These are phyloP conservation scores for Microsporum ferrugineum DNA, from an alignment of 2,329 filamentous ascomycete genomes.

Conservation along the genomic window DNA sequence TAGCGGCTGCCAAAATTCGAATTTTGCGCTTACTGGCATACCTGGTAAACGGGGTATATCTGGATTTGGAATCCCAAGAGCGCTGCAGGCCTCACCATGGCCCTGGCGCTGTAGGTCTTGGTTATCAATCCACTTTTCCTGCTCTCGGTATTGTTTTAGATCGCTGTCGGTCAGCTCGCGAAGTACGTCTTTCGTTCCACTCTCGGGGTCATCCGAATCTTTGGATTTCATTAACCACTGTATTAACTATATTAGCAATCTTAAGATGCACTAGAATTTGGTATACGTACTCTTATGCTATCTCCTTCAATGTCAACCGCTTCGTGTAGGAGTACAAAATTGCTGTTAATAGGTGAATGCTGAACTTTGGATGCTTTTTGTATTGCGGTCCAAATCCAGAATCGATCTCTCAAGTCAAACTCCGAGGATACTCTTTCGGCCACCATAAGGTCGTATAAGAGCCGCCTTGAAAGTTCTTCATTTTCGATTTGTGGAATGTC, in stretches of 20 bases:
- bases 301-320: not conserved
- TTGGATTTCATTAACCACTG: not conserved
- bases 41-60: not conserved
- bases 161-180: not conserved
- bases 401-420: not conserved
- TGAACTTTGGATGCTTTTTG: not conserved
- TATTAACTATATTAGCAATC: not conserved
- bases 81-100: not conserved
- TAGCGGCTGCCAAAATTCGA: slow-evolving; percentile 3
- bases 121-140: slow-evolving; percentile 1
- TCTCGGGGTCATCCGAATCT: not conserved
- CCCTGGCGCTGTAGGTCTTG: not conserved
- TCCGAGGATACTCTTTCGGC: not conserved
- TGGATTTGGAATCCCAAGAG: not conserved
- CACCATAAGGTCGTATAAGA: not conserved
- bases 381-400: not conserved
- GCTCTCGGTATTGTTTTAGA: not conserved
- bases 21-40: not conserved
- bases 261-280: not conserved
- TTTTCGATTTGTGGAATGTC: not conserved
- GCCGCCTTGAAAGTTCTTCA: not conserved
- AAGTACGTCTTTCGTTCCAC: not conserved
- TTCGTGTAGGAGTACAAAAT: not conserved
- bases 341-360: not conserved
- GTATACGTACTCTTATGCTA: not conserved